Percentiles rank a stretch among this genome's conserved stretches.
phyloP scores from a whole-genome alignment of 257 asterid genomes.

The Solanum peruvianum region DNA sequence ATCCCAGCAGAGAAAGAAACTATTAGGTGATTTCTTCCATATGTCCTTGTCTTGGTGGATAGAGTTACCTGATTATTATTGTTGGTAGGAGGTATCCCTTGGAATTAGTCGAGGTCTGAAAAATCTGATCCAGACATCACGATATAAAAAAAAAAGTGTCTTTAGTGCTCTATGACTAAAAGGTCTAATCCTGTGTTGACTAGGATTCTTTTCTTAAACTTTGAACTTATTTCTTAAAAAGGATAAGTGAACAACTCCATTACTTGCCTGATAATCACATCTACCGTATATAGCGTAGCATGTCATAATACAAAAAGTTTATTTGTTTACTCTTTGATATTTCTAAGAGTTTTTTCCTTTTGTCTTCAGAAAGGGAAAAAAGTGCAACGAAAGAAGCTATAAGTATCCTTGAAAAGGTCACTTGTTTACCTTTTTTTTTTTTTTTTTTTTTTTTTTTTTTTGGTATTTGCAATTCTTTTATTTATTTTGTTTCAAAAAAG shows the following conservation, averaged over 20 bases:
- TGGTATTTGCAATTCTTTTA: not conserved
- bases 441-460: not conserved
- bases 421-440: not conserved
- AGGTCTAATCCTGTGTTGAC: not conserved
- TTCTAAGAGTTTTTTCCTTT: not conserved
- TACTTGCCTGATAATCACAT: not conserved
- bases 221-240: not conserved
- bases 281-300: not conserved
- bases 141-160: not conserved
- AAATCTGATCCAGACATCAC: not conserved
- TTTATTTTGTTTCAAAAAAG: not conserved
- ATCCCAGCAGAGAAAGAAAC: not conserved
- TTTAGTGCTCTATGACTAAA: not conserved
- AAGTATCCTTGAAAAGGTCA: slow-evolving; percentile 27
- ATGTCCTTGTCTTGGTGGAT: not conserved
- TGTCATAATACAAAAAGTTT: not conserved
- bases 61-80: not conserved
- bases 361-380: slow-evolving; percentile 35
- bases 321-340: not conserved
- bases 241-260: not conserved
- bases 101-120: not conserved
- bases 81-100: not conserved
- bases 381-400: slow-evolving; percentile 48
- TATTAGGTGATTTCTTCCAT: not conserved
- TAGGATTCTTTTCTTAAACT: not conserved